A percentile compares a stretch with the other conserved stretches of the same genome.
Conservation (phyloP, 331 rosid genomes). For the Malus hybrid region DNA sequence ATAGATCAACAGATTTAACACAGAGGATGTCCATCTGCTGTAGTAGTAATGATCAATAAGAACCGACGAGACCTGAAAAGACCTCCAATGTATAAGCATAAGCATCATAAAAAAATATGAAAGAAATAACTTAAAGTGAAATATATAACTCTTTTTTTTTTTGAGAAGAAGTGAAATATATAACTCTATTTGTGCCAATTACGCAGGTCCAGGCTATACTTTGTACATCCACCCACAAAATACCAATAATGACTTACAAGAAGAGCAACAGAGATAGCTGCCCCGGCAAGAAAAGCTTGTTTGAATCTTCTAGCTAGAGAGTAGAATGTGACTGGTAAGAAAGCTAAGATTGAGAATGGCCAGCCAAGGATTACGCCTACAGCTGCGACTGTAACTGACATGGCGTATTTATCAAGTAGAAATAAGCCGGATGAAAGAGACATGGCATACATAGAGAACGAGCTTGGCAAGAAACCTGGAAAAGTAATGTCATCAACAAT, state of each 20-base stretch:
- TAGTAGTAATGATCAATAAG: slow-evolving; percentile 61
- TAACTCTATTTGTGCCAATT: not conserved
- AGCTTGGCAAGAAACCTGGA: slow-evolving; percentile 96
- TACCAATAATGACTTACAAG: slow-evolving; percentile 52
- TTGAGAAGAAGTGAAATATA: not conserved
- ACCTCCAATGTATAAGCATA: not conserved
- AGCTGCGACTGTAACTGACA: slow-evolving; percentile 70
- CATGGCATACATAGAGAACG: slow-evolving; percentile 92
- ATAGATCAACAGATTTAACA: slow-evolving; percentile 70
- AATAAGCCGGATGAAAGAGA: slow-evolving; percentile 83
- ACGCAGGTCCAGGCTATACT: not conserved
- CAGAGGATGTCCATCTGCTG: slow-evolving; percentile 85
- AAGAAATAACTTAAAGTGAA: not conserved
- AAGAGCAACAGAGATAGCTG: slow-evolving; percentile 53
- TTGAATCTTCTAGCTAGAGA: slow-evolving; percentile 58
- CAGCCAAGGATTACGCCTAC: slow-evolving; percentile 89
- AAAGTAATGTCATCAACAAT: slow-evolving; percentile 7
- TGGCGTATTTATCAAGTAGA: slow-evolving; percentile 76
- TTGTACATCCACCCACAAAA: not conserved
- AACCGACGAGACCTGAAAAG: slow-evolving; percentile 57
- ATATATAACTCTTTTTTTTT: not conserved
- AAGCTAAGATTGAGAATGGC: slow-evolving; percentile 97
- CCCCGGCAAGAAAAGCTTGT: slow-evolving; percentile 63
- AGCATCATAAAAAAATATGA: not conserved
- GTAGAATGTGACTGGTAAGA: slow-evolving; percentile 68